Base-by-base conservation (phyloP, 129 eudicot genomes). In the Pittosporum tobira region DNA sequence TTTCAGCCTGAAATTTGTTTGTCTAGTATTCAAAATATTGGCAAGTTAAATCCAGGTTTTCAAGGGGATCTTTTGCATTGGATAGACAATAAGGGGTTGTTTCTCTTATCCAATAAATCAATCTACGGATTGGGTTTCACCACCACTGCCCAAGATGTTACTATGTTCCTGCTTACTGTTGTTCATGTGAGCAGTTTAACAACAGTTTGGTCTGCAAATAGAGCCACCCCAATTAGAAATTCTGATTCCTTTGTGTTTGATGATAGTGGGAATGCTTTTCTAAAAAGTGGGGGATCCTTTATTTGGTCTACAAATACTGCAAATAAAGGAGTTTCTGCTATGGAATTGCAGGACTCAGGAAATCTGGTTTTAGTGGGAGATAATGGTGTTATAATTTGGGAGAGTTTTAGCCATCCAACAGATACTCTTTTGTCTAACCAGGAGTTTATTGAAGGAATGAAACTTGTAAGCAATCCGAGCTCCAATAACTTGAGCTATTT, bases 131-230 rank as follows among this genome's bases (percentile, higher is more conserved):
- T 86, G 23, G 98, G 98, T 6, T 86, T 91, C 52, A 67, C 15
- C 30, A 64, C 94, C n/a, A 80, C 81, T 23, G 20, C 57, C 0
- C 24, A 66, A 38, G 89, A 83, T 68, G 81, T 78, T 44, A 83
- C 87, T 59, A 66, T 65, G 40, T 86, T 85, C 68, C 67, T 74
- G 29, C 78, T 91, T 48, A 79, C 63, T 10, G 62, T 91, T 60
- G 63, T 69, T 22, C 94, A 91, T 67, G 31, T 44, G 63, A 23
- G 64, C 67, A 83, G 73, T 74, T 70, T 79, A 68, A 86, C 77
- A 6, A 53, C 79, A 26, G 75, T 91, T 19, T 91, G 98, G 98
- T 64, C 98, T 18, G 98, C 95, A 40, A 91, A 91, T 62, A 67
- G 83, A 67, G 85, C 40, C 62, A 43, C 57, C 37, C 87, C 87